These are phyloP conservation scores for Ceratocystiopsis minuta DNA, from an alignment of 2,329 filamentous ascomycete genomes.

Conservation along the genomic window DNA sequence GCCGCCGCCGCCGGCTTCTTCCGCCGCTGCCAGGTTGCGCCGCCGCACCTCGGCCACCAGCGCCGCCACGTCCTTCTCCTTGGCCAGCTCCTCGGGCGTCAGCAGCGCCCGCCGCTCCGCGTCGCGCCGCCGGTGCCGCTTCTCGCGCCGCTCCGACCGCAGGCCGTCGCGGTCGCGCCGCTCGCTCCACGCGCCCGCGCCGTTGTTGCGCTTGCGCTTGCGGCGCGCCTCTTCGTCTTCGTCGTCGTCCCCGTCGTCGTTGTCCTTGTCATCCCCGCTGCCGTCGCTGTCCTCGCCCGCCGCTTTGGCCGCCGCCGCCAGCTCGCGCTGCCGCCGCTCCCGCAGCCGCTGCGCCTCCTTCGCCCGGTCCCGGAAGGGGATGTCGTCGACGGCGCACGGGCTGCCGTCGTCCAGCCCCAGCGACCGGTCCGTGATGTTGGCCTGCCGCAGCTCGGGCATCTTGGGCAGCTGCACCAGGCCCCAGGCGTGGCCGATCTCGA, in stretches of 20 bases:
- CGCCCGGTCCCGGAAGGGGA: constrained; percentile 52
- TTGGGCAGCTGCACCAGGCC: constrained; percentile 71
- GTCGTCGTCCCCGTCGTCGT: constrained; percentile 7
- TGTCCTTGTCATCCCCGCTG: constrained; percentile 11
- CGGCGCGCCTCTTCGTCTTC: neutral
- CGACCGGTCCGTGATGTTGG: constrained; percentile 49
- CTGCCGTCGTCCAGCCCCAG: constrained; percentile 36
- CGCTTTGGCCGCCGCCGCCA: constrained; percentile 21
- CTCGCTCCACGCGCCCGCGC: constrained; percentile 47
- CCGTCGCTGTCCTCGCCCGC: constrained; percentile 2
- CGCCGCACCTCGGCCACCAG: constrained; percentile 47
- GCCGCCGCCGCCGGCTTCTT: neutral
- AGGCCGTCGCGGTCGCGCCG: constrained; percentile 49
- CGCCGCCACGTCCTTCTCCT: constrained; percentile 42
- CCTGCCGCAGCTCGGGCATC: constrained; percentile 71
- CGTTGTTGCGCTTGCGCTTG: constrained; percentile 38
- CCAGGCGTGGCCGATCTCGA: constrained; percentile 64
- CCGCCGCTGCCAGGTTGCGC: constrained; percentile 27
- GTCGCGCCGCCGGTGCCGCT: constrained; percentile 28
- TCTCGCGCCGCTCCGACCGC: constrained; percentile 23
- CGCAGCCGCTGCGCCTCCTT: constrained; percentile 47
- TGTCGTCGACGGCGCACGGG: constrained; percentile 51
- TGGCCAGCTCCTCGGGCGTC: constrained; percentile 50
- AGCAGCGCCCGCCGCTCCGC: constrained; percentile 44
- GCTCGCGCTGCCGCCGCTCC: constrained; percentile 23